These are phyloP conservation scores for Paspalum notatum DNA, from an alignment of 176 grass and related monocot genomes.

Conservation along the genomic window DNA sequence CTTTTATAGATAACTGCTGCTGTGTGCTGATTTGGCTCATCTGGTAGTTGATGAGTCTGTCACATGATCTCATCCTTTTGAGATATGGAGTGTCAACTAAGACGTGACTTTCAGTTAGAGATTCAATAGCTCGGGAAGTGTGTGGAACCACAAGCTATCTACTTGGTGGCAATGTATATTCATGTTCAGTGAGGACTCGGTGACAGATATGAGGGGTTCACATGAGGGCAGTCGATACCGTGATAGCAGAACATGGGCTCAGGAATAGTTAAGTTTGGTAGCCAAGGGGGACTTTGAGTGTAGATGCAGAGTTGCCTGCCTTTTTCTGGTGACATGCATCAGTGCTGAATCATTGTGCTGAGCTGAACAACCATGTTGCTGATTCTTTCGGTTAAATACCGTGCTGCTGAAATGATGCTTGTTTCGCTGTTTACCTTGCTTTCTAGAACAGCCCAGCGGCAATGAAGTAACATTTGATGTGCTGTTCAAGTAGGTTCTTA, in stretches of 20 bases:
- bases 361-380: constrained; percentile 32
- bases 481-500: constrained; percentile 19
- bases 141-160: neutral
- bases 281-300: constrained; percentile 41
- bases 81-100: constrained; percentile 21
- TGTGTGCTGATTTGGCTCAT: constrained; percentile 12
- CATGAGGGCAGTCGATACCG: constrained; percentile 40
- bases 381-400: constrained; percentile 27
- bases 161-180: constrained; percentile 23
- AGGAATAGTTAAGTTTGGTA: constrained; percentile 42
- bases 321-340: constrained; percentile 12
- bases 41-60: constrained; percentile 28
- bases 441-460: neutral
- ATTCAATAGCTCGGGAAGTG: neutral
- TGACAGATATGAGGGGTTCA: constrained; percentile 11
- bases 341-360: constrained; percentile 41
- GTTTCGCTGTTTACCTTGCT: constrained; percentile 6
- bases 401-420: constrained; percentile 11
- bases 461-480: neutral
- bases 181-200: constrained; percentile 17
- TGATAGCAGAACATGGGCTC: constrained; percentile 22
- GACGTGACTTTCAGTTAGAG: constrained; percentile 2
- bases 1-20: neutral
- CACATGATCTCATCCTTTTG: constrained; percentile 29
- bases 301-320: constrained; percentile 28